phyloP scores from a whole-genome alignment of 2,329 filamentous ascomycete genomes.

The Malbranchea zuffiana region DNA sequence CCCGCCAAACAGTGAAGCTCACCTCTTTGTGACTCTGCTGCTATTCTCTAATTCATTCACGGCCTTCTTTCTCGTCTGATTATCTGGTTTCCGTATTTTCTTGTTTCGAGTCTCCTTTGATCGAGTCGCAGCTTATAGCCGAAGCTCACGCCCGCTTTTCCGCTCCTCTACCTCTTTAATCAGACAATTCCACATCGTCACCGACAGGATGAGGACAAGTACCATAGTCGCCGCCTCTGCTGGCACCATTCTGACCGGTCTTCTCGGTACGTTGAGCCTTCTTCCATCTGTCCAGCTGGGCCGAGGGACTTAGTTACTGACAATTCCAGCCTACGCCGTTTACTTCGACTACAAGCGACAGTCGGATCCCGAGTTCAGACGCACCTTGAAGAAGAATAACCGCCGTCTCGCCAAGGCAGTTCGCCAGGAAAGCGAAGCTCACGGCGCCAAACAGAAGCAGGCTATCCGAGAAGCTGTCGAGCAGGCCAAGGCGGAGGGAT shows the following conservation, averaged over 20 bases:
- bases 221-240: constrained; percentile 48
- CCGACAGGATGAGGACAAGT: constrained; percentile 44
- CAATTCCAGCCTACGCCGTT: constrained; percentile 46
- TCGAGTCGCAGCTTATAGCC: no score
- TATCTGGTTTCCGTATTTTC: constrained; percentile 14
- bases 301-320: constrained; percentile 11
- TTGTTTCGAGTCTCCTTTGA: no score
- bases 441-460: constrained; percentile 43
- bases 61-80: not conserved
- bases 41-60: not conserved
- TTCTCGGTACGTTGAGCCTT: constrained; percentile 37
- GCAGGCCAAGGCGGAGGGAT: constrained; percentile 79
- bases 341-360: constrained; percentile 58
- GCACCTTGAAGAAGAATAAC: constrained; percentile 43
- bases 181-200: no score
- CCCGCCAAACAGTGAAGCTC: not conserved
- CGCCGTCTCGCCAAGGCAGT: constrained; percentile 36
- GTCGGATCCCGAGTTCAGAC: constrained; percentile 53
- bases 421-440: constrained; percentile 39
- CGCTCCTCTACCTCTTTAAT: not conserved
- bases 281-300: not conserved
- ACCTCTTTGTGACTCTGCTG: no score
- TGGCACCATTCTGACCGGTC: constrained; percentile 48
- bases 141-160: no score
- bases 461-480: constrained; percentile 65